Base-by-base conservation (phyloP, 768 basidiomycete genomes). In the Rickenella mellea region DNA sequence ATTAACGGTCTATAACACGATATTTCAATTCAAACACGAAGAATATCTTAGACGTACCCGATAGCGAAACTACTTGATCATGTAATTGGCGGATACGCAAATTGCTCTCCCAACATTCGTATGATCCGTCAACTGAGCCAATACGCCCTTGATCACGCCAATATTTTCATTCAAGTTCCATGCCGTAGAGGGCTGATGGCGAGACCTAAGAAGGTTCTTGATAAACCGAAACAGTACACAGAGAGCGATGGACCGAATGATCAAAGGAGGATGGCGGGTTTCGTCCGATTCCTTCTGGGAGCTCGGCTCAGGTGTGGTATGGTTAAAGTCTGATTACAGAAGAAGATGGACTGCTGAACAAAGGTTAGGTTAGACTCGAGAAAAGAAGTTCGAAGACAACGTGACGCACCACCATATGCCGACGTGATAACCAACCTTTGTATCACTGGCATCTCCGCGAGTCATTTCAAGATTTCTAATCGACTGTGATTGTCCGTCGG, bases 371-470 rank as follows among this genome's bases (percentile, higher is more conserved):
- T 21, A 28, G 61, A 21, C 55, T 22, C 45, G 33, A 11, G 26
- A 24, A 6, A 17, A n/a, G 22, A 6, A 20, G 27, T n/a, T n/a
- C n/a, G n/a, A n/a, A n/a, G 33, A 32, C 20, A 7, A 32, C n/a
- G 33, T 6, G 33, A 47, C 79, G 60, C 43, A 80, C 76, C 33
- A 73, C 67, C 42, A 82, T 50, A 25, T 50, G 24, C 78, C 80
- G 21, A 76, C 78, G 52, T 82, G 82, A 50, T 82, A 82, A 22
- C 80, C 80, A 3, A 80, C 74, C 59, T 76, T 77, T 39, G 66
- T 64, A 31, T 75, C 69, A n/a, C n/a, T n/a, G n/a, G n/a, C n/a
- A 44, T 83, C 76, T 17, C 79, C 80, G 17, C 73, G 73, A 5
- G 76, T 80, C 22, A 83, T 64, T 27, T 70, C 76, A n/a, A 80